phyloP scores from a whole-genome alignment of 2,329 filamentous ascomycete species.

The Didymella glomerata region DNA sequence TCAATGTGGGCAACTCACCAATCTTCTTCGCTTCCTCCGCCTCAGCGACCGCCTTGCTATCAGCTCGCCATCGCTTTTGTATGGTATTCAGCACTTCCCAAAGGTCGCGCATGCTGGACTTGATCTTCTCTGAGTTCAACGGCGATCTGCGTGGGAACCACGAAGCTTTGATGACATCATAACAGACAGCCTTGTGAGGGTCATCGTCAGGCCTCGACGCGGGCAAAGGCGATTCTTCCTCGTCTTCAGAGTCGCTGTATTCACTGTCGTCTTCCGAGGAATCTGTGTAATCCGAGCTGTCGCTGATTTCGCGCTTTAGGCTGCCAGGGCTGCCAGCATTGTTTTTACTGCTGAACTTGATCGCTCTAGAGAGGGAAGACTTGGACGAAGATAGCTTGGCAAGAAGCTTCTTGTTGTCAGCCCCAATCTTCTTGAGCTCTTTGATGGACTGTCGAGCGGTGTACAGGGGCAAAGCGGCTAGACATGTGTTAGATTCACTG shows the following conservation, averaged over 20 bases:
- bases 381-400: constrained; percentile 42
- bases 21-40: constrained; percentile 66
- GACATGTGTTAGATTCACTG: constrained; percentile 30
- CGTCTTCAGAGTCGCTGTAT: constrained; percentile 63
- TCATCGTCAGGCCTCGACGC: constrained; percentile 61
- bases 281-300: constrained; percentile 57
- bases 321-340: constrained; percentile 22
- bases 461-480: constrained; percentile 55
- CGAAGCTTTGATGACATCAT: constrained; percentile 68
- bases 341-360: constrained; percentile 29
- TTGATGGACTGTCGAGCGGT: constrained; percentile 56
- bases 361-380: constrained; percentile 30
- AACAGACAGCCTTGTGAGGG: constrained; percentile 62
- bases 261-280: constrained; percentile 61
- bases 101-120: constrained; percentile 63
- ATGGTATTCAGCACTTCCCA: constrained; percentile 68
- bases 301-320: constrained; percentile 48
- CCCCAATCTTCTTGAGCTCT: constrained; percentile 55
- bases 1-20: constrained; percentile 63
- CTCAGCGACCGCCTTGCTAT: constrained; percentile 63
- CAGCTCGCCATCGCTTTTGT: constrained; percentile 68
- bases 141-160: constrained; percentile 65
- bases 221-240: constrained; percentile 65
- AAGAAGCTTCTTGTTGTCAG: constrained; percentile 53
- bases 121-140: constrained; percentile 61